Percentiles rank a stretch among this genome's conserved stretches.
phyloP scores from a whole-genome alignment of 2,329 filamentous ascomycete genomes.

The Myriosclerotinia scirpicola region DNA sequence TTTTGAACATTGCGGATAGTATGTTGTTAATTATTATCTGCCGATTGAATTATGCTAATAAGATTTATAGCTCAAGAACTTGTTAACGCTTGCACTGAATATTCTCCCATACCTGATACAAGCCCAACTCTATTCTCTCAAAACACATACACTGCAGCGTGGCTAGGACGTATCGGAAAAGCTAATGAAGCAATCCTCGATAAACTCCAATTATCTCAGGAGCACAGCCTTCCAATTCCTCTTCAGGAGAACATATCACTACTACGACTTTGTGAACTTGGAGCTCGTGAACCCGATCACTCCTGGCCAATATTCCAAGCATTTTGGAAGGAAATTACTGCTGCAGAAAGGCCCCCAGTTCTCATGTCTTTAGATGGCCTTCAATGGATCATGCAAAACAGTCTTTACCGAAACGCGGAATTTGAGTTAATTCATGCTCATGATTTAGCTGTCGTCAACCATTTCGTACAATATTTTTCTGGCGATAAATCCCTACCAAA shows the following conservation, averaged over 20 bases:
- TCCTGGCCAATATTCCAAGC: conserved; percentile 80
- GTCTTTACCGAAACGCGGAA: conserved; percentile 70
- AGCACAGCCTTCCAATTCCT: conserved; percentile 59
- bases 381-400: conserved; percentile 75
- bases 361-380: conserved; percentile 79
- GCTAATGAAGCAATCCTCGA: conserved; percentile 69
- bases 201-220: conserved; percentile 48
- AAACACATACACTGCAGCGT: conserved; percentile 70
- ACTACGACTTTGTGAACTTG: conserved; percentile 64
- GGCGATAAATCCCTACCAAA: conserved; percentile 60
- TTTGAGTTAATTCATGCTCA: conserved; percentile 80
- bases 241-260: conserved; percentile 61
- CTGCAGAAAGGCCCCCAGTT: conserved; percentile 53
- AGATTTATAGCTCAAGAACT: conserved; percentile 68
- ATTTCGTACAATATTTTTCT: conserved; percentile 72
- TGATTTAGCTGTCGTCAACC: conserved; percentile 72
- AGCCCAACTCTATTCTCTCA: conserved; percentile 68
- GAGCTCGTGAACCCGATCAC: conserved; percentile 71
- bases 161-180: conserved; percentile 70
- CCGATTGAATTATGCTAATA: conserved; percentile 25
- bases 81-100: conserved; percentile 77
- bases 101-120: conserved; percentile 65
- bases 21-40: conserved; percentile 37
- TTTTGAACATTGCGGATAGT: conserved; percentile 90
- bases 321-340: conserved; percentile 75